Conservation (phyloP, 805 yeast species). For the Suhomyces vadensis region DNA sequence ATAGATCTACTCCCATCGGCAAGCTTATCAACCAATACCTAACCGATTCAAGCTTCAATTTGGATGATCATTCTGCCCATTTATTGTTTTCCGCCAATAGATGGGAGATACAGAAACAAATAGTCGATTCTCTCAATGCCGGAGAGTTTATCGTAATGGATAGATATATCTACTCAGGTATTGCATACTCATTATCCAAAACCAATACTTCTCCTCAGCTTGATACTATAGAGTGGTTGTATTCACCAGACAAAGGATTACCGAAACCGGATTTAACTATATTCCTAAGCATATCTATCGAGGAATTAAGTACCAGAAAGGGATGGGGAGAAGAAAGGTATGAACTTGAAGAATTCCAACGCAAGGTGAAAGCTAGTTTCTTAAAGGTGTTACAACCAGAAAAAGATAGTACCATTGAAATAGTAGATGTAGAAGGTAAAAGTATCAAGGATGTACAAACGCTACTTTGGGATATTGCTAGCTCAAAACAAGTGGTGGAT, state of each 20-base stretch:
- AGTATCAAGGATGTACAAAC: slow-evolving; percentile 55
- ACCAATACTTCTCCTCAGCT: slow-evolving; percentile 5
- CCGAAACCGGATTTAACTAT: slow-evolving; percentile 84
- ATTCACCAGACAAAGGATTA: slow-evolving; percentile 76
- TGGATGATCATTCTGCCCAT: slow-evolving; percentile 83
- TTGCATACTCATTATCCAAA: slow-evolving; percentile 90
- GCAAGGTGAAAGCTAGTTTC: slow-evolving; percentile 65
- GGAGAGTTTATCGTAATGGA: slow-evolving; percentile 75
- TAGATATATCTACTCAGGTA: slow-evolving; percentile 89
- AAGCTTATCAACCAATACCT: slow-evolving; percentile 72
- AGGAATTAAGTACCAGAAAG: slow-evolving; percentile 50
- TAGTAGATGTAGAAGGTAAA: slow-evolving; percentile 61
- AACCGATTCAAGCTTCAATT: slow-evolving; percentile 44
- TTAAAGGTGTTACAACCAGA: slow-evolving; percentile 39
- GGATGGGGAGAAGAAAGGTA: slow-evolving; percentile 96
- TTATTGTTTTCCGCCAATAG: slow-evolving; percentile 88
- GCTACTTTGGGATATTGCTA: slow-evolving; percentile 40
- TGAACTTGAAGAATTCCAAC: slow-evolving; percentile 74
- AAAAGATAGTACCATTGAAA: slow-evolving; percentile 32
- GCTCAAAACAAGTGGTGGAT: background rate
- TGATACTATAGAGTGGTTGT: slow-evolving; percentile 64
- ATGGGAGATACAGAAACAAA: slow-evolving; percentile 72
- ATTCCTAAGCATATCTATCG: slow-evolving; percentile 62
- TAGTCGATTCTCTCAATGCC: slow-evolving; percentile 43
- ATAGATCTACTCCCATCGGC: slow-evolving; percentile 82